Conservation (phyloP, 352 stramenopile genomes). For the Globisporangium perplexum region DNA sequence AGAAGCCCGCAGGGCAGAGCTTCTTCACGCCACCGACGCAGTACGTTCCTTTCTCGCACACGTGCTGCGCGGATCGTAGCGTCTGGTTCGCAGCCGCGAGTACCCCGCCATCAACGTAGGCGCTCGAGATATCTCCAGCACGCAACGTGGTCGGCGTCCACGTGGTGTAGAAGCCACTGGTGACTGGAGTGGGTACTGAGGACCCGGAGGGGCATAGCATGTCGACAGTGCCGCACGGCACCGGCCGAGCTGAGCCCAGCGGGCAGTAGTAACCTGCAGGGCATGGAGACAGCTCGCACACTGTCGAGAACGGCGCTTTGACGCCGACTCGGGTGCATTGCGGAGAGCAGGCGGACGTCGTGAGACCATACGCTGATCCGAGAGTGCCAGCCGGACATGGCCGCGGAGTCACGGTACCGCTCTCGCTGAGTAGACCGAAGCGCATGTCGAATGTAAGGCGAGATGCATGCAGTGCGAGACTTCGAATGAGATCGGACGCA, state of each 20-base stretch:
- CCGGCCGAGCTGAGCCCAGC: constrained; percentile 21
- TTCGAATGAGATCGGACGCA: constrained; percentile 7
- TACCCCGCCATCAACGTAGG: constrained; percentile 32
- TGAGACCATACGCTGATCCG: constrained; percentile 26
- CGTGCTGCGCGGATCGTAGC: constrained; percentile 31
- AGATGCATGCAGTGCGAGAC: not conserved
- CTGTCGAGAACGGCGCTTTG: constrained; percentile 6
- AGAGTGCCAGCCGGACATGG: constrained; percentile 46
- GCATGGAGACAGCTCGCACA: constrained; percentile 45
- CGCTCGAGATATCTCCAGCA: constrained; percentile 17
- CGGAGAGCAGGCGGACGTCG: constrained; percentile 37
- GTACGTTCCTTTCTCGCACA: constrained; percentile 55
- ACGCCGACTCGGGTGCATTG: constrained; percentile 22
- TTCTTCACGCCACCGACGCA: constrained; percentile 48
- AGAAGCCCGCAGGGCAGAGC: constrained; percentile 42
- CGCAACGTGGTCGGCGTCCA: constrained; percentile 19
- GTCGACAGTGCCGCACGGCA: constrained; percentile 27
- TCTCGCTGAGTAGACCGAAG: constrained; percentile 15
- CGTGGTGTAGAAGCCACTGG: constrained; percentile 54
- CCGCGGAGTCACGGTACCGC: constrained; percentile 27
- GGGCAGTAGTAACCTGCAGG: constrained; percentile 56
- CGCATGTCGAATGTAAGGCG: not conserved
- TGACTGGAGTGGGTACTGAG: constrained; percentile 22
- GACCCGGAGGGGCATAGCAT: constrained; percentile 55
- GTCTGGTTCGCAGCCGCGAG: constrained; percentile 31